A percentile compares a stretch with the other conserved stretches of the same genome.
Evolutionary conservation across 176 grass and related monocot species (phyloP).

Genomic region (Calamus simplicifolius): DNA sequence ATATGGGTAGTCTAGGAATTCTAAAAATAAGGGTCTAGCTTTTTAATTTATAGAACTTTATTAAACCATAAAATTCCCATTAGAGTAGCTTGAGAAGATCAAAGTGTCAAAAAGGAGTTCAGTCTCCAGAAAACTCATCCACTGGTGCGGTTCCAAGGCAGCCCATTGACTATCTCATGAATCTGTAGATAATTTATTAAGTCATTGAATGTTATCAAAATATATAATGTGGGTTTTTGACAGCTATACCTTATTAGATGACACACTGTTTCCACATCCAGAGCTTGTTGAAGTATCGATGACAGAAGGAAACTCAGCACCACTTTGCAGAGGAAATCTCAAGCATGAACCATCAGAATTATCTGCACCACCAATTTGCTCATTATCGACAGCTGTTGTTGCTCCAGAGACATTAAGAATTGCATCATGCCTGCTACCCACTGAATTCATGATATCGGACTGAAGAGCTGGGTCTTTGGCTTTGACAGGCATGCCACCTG

Average conservation of each 20-base stretch:
- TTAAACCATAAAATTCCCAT: too few species aligned
- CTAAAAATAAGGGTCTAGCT: too few species aligned
- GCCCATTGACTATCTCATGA: too few species aligned
- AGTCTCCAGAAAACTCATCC: too few species aligned
- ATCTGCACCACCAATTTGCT: constrained; percentile 11
- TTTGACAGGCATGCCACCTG: neutral
- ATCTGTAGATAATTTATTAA: too few species aligned
- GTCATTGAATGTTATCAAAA: too few species aligned
- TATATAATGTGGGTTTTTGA: neutral
- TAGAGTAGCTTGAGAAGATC: neutral
- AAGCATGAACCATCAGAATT: constrained; percentile 21
- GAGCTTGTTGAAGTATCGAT: constrained; percentile 23
- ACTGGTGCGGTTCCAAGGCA: too few species aligned
- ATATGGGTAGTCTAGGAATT: too few species aligned
- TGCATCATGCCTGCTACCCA: neutral
- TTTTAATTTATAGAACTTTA: too few species aligned
- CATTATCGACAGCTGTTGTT: constrained; percentile 21
- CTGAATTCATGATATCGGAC: constrained; percentile 1
- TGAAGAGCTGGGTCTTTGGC: neutral
- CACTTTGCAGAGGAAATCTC: neutral
- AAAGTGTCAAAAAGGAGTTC: too few species aligned
- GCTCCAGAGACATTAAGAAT: neutral
- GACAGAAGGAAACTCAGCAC: constrained; percentile 16
- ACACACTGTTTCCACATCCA: constrained; percentile 15
- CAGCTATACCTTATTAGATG: constrained; percentile 21